Base-by-base conservation (phyloP, 2,329 filamentous ascomycete species). In the Fusarium equiseti region DNA sequence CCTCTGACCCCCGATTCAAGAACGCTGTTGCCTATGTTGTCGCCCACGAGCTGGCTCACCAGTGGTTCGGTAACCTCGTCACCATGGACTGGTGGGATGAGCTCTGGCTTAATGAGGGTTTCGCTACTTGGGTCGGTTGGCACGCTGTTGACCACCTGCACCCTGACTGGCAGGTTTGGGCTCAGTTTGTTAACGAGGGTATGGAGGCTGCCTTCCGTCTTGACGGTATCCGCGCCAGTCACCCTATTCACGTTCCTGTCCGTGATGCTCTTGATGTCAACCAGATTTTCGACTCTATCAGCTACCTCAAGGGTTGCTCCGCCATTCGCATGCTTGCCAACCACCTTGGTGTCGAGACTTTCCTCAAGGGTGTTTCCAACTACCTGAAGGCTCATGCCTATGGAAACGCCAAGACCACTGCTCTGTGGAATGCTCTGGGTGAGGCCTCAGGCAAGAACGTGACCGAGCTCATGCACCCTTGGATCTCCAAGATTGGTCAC, bases 41-140 rank as follows among this genome's bases (percentile, higher is more conserved):
- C 53, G 95, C 96, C n/a, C 96, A 99, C 81, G 96, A 99, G 81
- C 87, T 99, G 68, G 96, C 95, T 59, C 94, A 97, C 78, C 94
- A 97, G 83, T 97, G 95, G 95, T 97, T 97, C 75, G 94, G 94
- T 40, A 97, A 97, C 79, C 87, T 97, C 13, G 94, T 97, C 45
- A 97, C 95, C 8, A 97, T 97, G 94, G 93, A 97, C 80, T 97
- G 94, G 94, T 96, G 93, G 93, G 93, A 91, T 78, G 92, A 97
- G 83, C 87, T 96, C 43, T 97, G 94, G 94, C 87, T 97, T 55
- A 97, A 97, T 77, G 95, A 98, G 81, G 95, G 95, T 15, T 99
- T 99, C 78, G 96, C 96, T 44, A 99, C 96, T 5, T 98, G 95
- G 95, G 95, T 98, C 45, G 96, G 95, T 55, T 99, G 95, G 95